Evolutionary conservation across 75 land plant genomes (phyloP), one percentile per base, ranked within the genome.

Genomic region (Ceratopteris richardii): DNA sequence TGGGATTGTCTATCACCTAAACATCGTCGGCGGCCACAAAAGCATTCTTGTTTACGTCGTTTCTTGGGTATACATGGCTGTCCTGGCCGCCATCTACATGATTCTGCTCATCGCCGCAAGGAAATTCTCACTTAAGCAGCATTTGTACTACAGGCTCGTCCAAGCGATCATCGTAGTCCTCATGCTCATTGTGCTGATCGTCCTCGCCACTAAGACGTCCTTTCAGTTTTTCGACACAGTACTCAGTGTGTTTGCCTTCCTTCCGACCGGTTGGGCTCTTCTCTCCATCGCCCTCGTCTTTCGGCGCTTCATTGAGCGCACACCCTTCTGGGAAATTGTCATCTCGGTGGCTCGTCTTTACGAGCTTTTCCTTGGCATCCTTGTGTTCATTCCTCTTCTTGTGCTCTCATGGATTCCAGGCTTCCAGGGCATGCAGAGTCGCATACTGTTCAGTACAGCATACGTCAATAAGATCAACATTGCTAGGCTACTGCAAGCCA

Each of bases 261-360:
- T 88, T 3, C 94, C 98, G 0, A 88, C 98, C 2, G 98, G 98
- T 43, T 93, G 98, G 98, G 98, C 87, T 23, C 37, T 93, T 10
- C 70, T 93, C 10, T 55, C 63, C 79, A 66, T 88, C 53, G 81
- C 81, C 0, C 78, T 79, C 51, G 80, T 76, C 17, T 51, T 79
- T 53, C 69, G 80, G 48, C 74, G 79, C 2, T 67, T 60, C 43
- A 64, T 88, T 59, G 77, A 83, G 56, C 14, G 72, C 0, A 21
- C 22, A 6, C 51, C 57, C 0, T 59, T 83, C 23, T 90, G 96
- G 96, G 67, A 76, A 26, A 72, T 72, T 13, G 66, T 76, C 0
- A 36, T 59, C 37, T 77, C 72, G 1, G 77, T 90, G 28, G 87
- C 84, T 17, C 72, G 71, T 29, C 75, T 86, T 0, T 90, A 86